Evolutionary conservation across 257 asterid genomes (phyloP), one percentile per base, ranked within the genome.

Genomic region (Dorcoceras hygrometricum): DNA sequence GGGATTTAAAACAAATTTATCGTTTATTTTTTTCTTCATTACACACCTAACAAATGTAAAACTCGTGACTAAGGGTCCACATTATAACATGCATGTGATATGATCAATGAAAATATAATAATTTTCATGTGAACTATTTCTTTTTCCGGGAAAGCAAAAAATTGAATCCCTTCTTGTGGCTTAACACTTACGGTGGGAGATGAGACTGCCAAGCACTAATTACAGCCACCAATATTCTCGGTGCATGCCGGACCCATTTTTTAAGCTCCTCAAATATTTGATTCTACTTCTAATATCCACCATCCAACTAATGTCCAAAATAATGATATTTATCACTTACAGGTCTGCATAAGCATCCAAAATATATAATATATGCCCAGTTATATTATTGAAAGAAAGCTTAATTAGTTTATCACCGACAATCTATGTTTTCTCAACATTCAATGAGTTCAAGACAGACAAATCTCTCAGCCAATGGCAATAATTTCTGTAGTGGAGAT

Each of bases 191-290:
- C 48, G 71, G 71, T 70, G 77, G 72, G 63, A 63, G 39, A 51
- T 78, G 79, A 78, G 74, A 57, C 48, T 61, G 71, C 70, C 70
- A 61, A 77, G 64, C 78, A 77, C 74, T 36, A 69, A 4, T 4
- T 62, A 19, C 23, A 66, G 53, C 19, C 34, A 11, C 20, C 23
- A 34, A 29, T 22, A 61, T 65, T 51, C 51, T 62, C 48, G 10
- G 18, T 36, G 57, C 61, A 58, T 27, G 57, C 61, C 51, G 57
- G 31, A 56, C 55, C 75, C 69, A 63, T 63, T 58, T 65, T 58
- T 25, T 65, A 61, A 73, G 57, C 46, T 57, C 58, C 48, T 71
- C 57, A 8, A 19, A 14, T 57, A 70, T 64, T 51, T 48, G 53
- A 51, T 48, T 48, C 25, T n/a, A 48, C 12, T 26, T 43, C 61